Evolutionary conservation across 2,329 filamentous ascomycete genomes (phyloP).

Genomic region (Colletotrichum abscissum): DNA sequence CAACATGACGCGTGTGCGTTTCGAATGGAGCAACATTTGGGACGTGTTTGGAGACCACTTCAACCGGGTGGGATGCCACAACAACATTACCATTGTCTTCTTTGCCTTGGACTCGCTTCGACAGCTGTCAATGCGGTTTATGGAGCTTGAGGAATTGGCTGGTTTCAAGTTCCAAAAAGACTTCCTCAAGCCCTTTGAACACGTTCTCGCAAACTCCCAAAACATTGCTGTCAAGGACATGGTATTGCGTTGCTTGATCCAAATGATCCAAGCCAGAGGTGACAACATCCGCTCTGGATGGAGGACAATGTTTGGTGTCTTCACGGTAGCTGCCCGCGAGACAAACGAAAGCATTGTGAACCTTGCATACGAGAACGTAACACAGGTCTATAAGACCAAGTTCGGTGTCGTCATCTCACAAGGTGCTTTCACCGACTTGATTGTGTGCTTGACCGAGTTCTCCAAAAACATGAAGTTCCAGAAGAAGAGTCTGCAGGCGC

Average conservation of each 20-base stretch:
- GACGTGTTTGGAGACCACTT: conserved; percentile 98
- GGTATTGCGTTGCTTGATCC: conserved; percentile 93
- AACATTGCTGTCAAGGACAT: conserved; percentile 97
- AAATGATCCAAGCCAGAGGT: conserved; percentile 98
- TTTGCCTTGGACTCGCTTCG: conserved; percentile 96
- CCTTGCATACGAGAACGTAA: conserved; percentile 96
- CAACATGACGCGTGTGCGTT: conserved; percentile 98
- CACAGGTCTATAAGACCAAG: conserved; percentile 92
- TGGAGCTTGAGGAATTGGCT: conserved; percentile 97
- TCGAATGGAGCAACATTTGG: conserved; percentile 99
- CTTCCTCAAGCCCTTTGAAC: conserved; percentile 97
- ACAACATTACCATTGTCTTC: conserved; percentile 96
- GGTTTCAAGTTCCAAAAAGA: conserved; percentile 99
- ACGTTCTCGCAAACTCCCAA: conserved; percentile 93
- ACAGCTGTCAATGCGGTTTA: conserved; percentile 97
- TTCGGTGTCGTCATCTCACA: conserved; percentile 97
- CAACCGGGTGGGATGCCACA: conserved; percentile 96
- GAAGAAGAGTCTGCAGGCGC: conserved; percentile 96
- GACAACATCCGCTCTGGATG: conserved; percentile 98
- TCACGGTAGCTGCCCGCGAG: conserved; percentile 93
- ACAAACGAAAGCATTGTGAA: conserved; percentile 96
- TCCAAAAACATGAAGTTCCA: conserved; percentile 99
- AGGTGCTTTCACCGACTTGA: conserved; percentile 94
- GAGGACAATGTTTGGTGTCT: conserved; percentile 99
- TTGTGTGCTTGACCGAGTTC: conserved; percentile 97